These are phyloP conservation scores for Leucocoprinus gongylophorus DNA, from an alignment of 1,284 basidiomycete species.

Conservation along the genomic window DNA sequence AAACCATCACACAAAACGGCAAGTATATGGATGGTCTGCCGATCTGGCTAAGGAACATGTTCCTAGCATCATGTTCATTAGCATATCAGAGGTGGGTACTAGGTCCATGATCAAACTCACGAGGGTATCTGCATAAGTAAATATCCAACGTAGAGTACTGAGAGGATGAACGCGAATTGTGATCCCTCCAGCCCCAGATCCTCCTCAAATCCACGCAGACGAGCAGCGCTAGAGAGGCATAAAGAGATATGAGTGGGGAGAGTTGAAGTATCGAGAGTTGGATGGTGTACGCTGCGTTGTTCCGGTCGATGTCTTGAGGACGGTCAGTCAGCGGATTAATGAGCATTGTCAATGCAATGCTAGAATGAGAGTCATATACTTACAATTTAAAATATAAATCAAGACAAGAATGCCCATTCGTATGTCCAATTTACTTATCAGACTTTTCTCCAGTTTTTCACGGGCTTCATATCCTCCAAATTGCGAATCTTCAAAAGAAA, in stretches of 20 bases:
- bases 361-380: conserved; percentile 16
- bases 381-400: conserved; percentile 66
- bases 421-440: conserved; percentile 57
- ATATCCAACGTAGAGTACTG: conserved; percentile 74
- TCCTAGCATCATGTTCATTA: conserved; percentile 32
- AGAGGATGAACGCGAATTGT: conserved; percentile 66
- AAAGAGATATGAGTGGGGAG: neutral
- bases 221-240: conserved; percentile 43
- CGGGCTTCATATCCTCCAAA: conserved; percentile 23
- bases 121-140: conserved; percentile 76
- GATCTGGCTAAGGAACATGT: conserved; percentile 67
- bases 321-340: too few species aligned
- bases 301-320: conserved; percentile 52
- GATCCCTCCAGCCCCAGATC: conserved; percentile 58
- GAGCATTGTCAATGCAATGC: neutral
- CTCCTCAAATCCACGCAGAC: conserved; percentile 62
- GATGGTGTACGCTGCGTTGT: conserved; percentile 49
- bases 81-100: neutral
- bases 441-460: conserved; percentile 40
- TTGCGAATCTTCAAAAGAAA: neutral
- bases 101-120: conserved; percentile 30
- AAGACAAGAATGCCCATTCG: conserved; percentile 60
- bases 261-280: neutral
- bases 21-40: conserved; percentile 72
- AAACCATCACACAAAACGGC: conserved; percentile 62